Evolutionary conservation across 1,284 basidiomycete species (phyloP), one percentile per base, ranked within the genome.

Genomic region (Laetiporus sulphureus): DNA sequence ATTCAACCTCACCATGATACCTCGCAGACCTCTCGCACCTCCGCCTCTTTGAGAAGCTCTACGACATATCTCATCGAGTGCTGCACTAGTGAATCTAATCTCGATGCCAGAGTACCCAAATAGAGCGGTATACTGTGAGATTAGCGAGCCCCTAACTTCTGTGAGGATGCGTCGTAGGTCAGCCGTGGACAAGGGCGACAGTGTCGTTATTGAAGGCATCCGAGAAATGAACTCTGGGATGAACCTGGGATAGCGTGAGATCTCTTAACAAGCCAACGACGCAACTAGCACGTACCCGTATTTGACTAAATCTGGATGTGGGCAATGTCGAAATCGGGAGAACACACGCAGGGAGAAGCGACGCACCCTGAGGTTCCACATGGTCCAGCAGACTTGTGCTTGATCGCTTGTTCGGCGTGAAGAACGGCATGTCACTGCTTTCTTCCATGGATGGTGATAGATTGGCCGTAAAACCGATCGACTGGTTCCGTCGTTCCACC

Each of bases 161-260:
- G 85, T 91, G 34, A 98, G 72, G 45, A 98, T 89, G 10, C 83
- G 77, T n/a, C 92, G 76, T 7, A 98, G 72, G 58, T 97, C 94
- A 40, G 55, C 71, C 56, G 66, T 78, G 59, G 61, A 68, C 2
- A 98, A 72, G 3, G 89, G 82, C 12, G 83, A 67, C 8, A 98
- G 73, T 0, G 90, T 81, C 1, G 92, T 91, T 30, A 93, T 72
- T 24, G 91, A 86, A 3, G 94, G 94, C 15, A 96, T 65, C 23
- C 94, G 85, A 18, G 90, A 92, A 31, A 95, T 75, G 57, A 97
- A 96, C 64, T 96, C 94, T 7, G 94, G 94, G 44, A 98, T 97
- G 49, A 96, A 85, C 1, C 84, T 86, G 41, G 23, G 32, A 8
- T 8, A 3, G 6, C 21, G 16, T 29, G 24, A 27, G 24, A 22